A percentile compares a stretch with the other conserved stretches of the same genome.
phyloP scores from a whole-genome alignment of 352 stramenopile genomes.

The Phytophthora foliorum region DNA sequence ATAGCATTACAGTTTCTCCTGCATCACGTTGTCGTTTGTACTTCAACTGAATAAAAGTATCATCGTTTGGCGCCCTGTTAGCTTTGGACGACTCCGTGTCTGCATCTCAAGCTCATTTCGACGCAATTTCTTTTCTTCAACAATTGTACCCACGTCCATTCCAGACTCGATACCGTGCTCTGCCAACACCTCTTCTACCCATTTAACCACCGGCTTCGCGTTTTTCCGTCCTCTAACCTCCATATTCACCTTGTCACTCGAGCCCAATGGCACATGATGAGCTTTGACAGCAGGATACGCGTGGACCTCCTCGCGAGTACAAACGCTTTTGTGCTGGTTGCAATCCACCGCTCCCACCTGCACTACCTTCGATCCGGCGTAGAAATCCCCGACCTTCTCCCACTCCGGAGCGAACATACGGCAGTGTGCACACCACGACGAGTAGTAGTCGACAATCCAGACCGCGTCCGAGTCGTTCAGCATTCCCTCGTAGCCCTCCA shows the following conservation, averaged over 20 bases:
- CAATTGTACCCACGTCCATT: slow-evolving; percentile 37
- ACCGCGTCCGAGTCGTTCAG: slow-evolving; percentile 54
- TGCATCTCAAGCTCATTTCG: slow-evolving; percentile 44
- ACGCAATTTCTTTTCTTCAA: slow-evolving; percentile 48
- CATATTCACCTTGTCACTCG: slow-evolving; percentile 32
- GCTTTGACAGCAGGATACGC: slow-evolving; percentile 69
- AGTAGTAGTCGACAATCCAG: slow-evolving; percentile 84
- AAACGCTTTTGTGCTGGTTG: slow-evolving; percentile 55
- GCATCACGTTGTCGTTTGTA: slow-evolving; percentile 68
- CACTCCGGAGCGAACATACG: slow-evolving; percentile 72
- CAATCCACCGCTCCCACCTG: slow-evolving; percentile 76
- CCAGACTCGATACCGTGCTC: slow-evolving; percentile 55
- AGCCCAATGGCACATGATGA: slow-evolving; percentile 63
- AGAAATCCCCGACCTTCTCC: slow-evolving; percentile 72
- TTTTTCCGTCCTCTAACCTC: slow-evolving; percentile 39
- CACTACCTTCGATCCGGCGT: slow-evolving; percentile 51
- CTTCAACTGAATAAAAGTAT: slow-evolving; percentile 56
- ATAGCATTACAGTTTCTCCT: slow-evolving; percentile 59
- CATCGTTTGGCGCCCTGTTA: slow-evolving; percentile 22
- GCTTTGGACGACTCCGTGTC: slow-evolving; percentile 34
- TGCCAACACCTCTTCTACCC: slow-evolving; percentile 58
- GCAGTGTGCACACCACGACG: slow-evolving; percentile 81
- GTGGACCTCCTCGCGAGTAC: slow-evolving; percentile 59
- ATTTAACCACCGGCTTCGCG: slow-evolving; percentile 58
- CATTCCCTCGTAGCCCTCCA: slow-evolving; percentile 47